Base-by-base conservation (phyloP, 1,284 basidiomycete species). In the Sporisorium iseilematis-ciliati region DNA sequence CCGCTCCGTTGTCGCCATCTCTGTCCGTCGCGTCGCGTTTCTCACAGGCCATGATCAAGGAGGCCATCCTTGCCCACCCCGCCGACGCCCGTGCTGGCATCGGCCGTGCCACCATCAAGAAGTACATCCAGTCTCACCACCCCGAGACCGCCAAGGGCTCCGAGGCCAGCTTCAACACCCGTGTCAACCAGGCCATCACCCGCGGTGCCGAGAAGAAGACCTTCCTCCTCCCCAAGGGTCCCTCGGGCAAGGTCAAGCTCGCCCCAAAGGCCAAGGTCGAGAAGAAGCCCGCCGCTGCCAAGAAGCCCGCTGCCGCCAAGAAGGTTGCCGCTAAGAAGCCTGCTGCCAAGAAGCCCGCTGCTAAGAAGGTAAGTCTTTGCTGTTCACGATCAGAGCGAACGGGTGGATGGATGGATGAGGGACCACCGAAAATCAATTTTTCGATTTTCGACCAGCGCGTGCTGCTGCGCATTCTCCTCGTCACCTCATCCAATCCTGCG, bases 51-150 rank as follows among this genome's bases (percentile, higher is more conserved):
- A 84, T 84, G 82, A 84, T 74, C 59, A 83, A 88, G 86, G 93
- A 95, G 88, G 93, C 92, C 82, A 93, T 96, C 86, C 86, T 88
- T 72, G 89, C 88, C 58, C 88, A 91, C 86, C 89, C 90, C 26
- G 92, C 92, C 41, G 93, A 94, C 71, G 90, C 92, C 69, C 92
- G 94, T 75, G 85, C 86, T 70, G 94, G 94, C 86, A 93, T 95
- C 77, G 95, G 93, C 80, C 92, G 94, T 62, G 92, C 92, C 66
- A 91, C 92, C 83, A 93, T 97, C 88, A 96, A 96, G 90, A 95
- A 94, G 94, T 91, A 80, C 81, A 88, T 87, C 63, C 71, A 61
- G 55, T 70, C 74, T 20, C 78, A 75, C 75, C 63, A 75, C 61
- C 75, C 74, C 55, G 72, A 61, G 56, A 74, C 78, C 16, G 69